Conservation (phyloP, 169 alveolate genomes). For the Plasmodium knowlesi region DNA sequence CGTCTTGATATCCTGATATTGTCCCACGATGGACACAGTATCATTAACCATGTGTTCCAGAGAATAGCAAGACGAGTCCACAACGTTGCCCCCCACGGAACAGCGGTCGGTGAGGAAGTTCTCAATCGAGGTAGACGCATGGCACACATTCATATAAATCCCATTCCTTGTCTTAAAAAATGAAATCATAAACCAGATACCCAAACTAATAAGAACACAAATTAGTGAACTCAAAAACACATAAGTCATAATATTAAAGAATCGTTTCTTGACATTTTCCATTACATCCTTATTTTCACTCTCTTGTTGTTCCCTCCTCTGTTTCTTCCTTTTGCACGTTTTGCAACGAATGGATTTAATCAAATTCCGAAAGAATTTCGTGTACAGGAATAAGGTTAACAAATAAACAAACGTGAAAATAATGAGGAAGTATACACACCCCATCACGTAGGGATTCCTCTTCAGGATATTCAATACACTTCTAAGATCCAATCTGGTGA, state of each 20-base stretch:
- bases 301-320: not conserved
- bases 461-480: not conserved
- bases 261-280: not conserved
- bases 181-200: not conserved
- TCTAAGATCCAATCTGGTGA: not conserved
- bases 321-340: not conserved
- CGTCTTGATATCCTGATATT: slow-evolving; percentile 1
- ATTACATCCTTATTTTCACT: slow-evolving; percentile 1
- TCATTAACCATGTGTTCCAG: slow-evolving; percentile 4
- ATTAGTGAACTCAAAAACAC: not conserved
- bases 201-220: slow-evolving; percentile 5
- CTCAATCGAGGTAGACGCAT: slow-evolving; percentile 8
- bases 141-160: slow-evolving; percentile 19
- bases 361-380: slow-evolving; percentile 9
- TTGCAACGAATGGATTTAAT: not conserved
- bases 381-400: slow-evolving; percentile 4
- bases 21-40: not conserved
- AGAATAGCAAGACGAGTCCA: not conserved
- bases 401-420: slow-evolving; percentile 15
- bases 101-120: slow-evolving; percentile 8
- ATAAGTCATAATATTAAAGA: not conserved
- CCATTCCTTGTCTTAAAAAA: slow-evolving; percentile 24
- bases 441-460: slow-evolving; percentile 33
- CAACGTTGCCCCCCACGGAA: not conserved
- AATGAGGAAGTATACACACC: slow-evolving; percentile 2